These are phyloP conservation scores for Rhododendron molle DNA, from an alignment of 148 eudicot genomes.

Conservation along the genomic window DNA sequence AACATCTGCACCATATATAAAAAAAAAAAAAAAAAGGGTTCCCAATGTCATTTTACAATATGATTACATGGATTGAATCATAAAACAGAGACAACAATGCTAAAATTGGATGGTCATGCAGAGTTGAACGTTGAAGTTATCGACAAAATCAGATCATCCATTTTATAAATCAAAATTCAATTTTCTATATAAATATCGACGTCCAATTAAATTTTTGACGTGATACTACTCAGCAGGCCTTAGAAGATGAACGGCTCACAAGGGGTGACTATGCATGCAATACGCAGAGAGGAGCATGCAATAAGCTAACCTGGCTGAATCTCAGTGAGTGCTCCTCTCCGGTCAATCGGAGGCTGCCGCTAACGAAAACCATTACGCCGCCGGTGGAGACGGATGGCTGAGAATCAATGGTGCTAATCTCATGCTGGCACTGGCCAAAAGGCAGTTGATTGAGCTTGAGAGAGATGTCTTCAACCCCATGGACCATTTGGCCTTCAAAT, in stretches of 20 bases:
- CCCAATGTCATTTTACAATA: background rate
- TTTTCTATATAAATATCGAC: too few relatives aligned
- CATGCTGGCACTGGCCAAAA: slow-evolving; percentile 66
- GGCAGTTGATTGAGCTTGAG: slow-evolving; percentile 54
- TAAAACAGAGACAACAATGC: background rate
- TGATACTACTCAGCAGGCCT: too few relatives aligned
- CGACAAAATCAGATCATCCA: too few relatives aligned
- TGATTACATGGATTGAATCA: background rate
- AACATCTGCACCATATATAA: slow-evolving; percentile 52
- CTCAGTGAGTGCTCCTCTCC: slow-evolving; percentile 73
- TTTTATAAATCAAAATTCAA: too few relatives aligned
- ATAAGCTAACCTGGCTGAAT: slow-evolving; percentile 65
- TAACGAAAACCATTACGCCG: slow-evolving; percentile 67
- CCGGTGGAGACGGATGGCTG: slow-evolving; percentile 61
- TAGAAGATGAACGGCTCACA: too few relatives aligned
- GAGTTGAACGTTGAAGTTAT: too few relatives aligned
- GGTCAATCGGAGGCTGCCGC: slow-evolving; percentile 63
- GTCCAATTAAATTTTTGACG: too few relatives aligned
- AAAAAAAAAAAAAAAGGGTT: too few relatives aligned
- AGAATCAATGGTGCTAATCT: slow-evolving; percentile 68
- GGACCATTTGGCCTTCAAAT: slow-evolving; percentile 64
- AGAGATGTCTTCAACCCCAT: slow-evolving; percentile 51
- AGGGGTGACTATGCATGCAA: background rate
- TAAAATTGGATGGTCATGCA: too few relatives aligned
- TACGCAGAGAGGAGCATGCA: background rate